Base-by-base conservation (phyloP, 108 stramenopile species). In the Fragilaria crotonensis region DNA sequence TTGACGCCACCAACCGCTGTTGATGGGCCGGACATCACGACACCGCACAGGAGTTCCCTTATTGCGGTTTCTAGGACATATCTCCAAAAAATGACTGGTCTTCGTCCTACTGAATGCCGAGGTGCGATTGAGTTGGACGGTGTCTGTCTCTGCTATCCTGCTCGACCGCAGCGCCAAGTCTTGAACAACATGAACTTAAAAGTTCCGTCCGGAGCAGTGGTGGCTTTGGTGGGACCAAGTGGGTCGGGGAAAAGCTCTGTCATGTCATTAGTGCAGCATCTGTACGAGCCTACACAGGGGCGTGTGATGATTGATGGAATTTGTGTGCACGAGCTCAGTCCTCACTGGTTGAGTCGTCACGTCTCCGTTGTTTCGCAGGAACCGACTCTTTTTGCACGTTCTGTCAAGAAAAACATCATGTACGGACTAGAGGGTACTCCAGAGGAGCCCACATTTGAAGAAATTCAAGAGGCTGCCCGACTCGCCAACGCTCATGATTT, bases 301-400 rank as follows among this genome's bases (percentile, higher is more conserved):
- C 54, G 50, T 7, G 74, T 80, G 5, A 23, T 62, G 54, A 57
- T 87, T 18, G 86, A 83, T 61, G 75, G 78, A 7, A 19, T 48
- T 1, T 63, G 48, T 20, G 59, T 60, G 19, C 68, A 77, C 59
- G 71, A 79, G 23, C 45, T 79, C 7, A 63, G 64, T 21, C 72
- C 72, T 3, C 55, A 61, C 26, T 77, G 72, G 75, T 49, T 83
- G 53, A 67, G 72, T 27, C 55, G 59, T 28, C 50, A 73, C 36
- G 66, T 83, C 9, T 70, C 75, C 11, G 62, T 92, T 48, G 97
- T 98, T 5, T 63, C 72, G 14, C 97, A 98, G 67, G 93, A 95
- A 62, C 90, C 94, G 2, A 79, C 70, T 3, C 83, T 97, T 25
- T 97, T 95, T 68, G 77, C 76, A 4, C 84, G 93, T 41, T 78